A percentile compares a stretch with the other conserved stretches of the same genome.
Conservation (phyloP, 768 basidiomycete species). For the Cystofilobasidium ferigula region DNA sequence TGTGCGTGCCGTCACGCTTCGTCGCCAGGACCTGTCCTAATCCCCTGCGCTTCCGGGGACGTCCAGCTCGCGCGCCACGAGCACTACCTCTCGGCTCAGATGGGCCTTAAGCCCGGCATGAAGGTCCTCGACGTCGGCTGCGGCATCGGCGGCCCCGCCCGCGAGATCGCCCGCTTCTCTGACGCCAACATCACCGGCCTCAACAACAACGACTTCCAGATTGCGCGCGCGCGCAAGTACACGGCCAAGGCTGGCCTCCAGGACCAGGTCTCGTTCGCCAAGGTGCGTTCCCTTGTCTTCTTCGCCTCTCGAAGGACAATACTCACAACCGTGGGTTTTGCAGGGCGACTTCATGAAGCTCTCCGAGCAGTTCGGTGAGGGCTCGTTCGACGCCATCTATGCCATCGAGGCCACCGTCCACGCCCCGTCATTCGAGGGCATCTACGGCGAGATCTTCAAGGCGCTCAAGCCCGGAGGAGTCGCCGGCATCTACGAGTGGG, state of each 20-base stretch:
- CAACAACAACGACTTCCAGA: slow-evolving; percentile 95
- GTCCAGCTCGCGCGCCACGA: slow-evolving; percentile 73
- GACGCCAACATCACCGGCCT: slow-evolving; percentile 45
- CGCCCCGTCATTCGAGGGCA: slow-evolving; percentile 88
- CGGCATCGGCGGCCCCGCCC: slow-evolving; percentile 92
- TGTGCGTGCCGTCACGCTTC: slow-evolving; percentile 10
- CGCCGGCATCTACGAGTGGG: slow-evolving; percentile 95
- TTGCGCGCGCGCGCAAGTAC: slow-evolving; percentile 70
- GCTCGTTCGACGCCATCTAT: slow-evolving; percentile 90
- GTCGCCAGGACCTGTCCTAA: background rate
- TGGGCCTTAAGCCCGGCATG: slow-evolving; percentile 79
- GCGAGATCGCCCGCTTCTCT: slow-evolving; percentile 84
- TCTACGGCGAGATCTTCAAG: slow-evolving; percentile 84
- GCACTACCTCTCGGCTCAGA: slow-evolving; percentile 85
- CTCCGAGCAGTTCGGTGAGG: slow-evolving; percentile 77
- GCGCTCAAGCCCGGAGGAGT: slow-evolving; percentile 92
- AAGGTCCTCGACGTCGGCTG: slow-evolving; percentile 95
- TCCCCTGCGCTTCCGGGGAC: background rate
- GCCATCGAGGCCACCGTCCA: slow-evolving; percentile 97
- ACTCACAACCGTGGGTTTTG: no score
- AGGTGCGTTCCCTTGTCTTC: slow-evolving; percentile 40
- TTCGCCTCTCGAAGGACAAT: no score
- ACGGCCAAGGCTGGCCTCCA: slow-evolving; percentile 64
- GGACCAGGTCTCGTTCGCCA: slow-evolving; percentile 66
- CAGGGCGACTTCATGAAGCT: slow-evolving; percentile 90